Conservation (phyloP, 495 filamentous ascomycete species). For the Hypomontagnella monticulosa region DNA sequence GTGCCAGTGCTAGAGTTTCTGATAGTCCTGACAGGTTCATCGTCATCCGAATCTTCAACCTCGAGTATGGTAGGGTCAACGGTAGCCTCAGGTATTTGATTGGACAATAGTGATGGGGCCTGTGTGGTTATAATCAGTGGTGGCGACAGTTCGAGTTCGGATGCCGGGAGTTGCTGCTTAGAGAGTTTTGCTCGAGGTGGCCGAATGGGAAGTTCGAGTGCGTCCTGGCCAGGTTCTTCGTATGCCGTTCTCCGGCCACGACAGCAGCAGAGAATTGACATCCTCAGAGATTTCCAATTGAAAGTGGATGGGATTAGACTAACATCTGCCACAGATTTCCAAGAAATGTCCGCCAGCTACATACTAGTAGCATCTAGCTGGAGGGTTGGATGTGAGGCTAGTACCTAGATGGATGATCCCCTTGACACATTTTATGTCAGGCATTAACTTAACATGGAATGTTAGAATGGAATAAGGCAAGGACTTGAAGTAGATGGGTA, state of each 20-base stretch:
- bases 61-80: slow-evolving; percentile 47
- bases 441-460: slow-evolving; percentile 16
- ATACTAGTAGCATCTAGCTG: background rate
- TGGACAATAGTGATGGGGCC: slow-evolving; percentile 30
- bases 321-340: slow-evolving; percentile 29
- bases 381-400: slow-evolving; percentile 4
- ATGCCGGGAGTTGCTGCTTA: slow-evolving; percentile 32
- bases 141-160: slow-evolving; percentile 29
- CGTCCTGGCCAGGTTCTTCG: slow-evolving; percentile 26
- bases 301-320: slow-evolving; percentile 12
- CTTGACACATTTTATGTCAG: slow-evolving; percentile 29
- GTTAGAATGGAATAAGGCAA: background rate
- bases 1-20: slow-evolving; percentile 48
- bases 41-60: slow-evolving; percentile 57
- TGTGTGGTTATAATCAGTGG: slow-evolving; percentile 23
- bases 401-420: background rate
- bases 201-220: slow-evolving; percentile 40
- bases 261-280: slow-evolving; percentile 56
- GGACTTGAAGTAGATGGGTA: background rate
- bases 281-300: slow-evolving; percentile 33
- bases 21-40: slow-evolving; percentile 38
- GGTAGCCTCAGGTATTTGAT: slow-evolving; percentile 37
- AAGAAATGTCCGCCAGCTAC: slow-evolving; percentile 24
- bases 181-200: slow-evolving; percentile 39
- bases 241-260: slow-evolving; percentile 35